Conservation (phyloP, 306 rosid genomes). For the Inga leiocalycina region DNA sequence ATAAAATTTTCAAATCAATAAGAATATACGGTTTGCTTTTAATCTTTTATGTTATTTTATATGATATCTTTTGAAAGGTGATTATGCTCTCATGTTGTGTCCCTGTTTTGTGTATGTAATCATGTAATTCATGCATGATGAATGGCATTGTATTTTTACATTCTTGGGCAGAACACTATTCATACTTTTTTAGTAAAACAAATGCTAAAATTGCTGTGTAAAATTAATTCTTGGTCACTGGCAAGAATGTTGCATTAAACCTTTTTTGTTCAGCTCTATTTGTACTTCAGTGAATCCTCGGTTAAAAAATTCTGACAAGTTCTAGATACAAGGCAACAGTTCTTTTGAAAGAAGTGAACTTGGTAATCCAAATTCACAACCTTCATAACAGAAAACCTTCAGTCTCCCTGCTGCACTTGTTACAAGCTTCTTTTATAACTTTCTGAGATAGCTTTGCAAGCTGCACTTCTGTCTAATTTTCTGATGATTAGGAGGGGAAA, state of each 20-base stretch:
- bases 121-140: not conserved
- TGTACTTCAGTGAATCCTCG: not conserved
- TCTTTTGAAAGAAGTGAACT: not conserved
- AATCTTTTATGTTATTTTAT: not conserved
- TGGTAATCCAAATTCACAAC: not conserved
- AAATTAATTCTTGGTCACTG: not conserved
- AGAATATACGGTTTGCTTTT: not conserved
- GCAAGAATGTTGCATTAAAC: slow-evolving; percentile 1
- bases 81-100: too few species aligned
- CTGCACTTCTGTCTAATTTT: not conserved
- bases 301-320: not conserved
- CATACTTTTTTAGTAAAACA: not conserved
- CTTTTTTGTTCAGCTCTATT: not conserved
- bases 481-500: not conserved
- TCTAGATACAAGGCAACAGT: not conserved
- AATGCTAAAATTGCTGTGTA: slow-evolving; percentile 2
- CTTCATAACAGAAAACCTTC: not conserved
- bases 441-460: not conserved
- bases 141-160: not conserved
- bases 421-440: not conserved
- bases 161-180: not conserved
- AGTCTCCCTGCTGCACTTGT: not conserved
- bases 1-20: not conserved
- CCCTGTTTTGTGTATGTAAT: too few species aligned
- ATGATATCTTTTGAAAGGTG: not conserved